Conservation (phyloP, 495 filamentous ascomycete genomes). For the Penicillium simplicissimum region DNA sequence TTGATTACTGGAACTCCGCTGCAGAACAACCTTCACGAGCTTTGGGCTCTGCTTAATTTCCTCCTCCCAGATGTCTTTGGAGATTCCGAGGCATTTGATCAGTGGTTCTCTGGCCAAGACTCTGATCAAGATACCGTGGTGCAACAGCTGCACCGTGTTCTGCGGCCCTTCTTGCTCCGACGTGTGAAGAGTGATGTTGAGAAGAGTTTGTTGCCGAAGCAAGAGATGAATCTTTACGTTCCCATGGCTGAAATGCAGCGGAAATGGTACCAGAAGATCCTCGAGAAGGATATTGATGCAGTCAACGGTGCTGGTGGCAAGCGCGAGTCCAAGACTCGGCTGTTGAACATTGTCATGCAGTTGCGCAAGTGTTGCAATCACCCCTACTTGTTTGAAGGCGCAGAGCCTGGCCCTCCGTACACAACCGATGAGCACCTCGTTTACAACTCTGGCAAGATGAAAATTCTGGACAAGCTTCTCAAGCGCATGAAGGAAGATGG, state of each 20-base stretch:
- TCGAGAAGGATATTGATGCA: slow-evolving; percentile 98
- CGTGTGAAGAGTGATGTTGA: slow-evolving; percentile 99
- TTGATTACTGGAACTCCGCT: slow-evolving; percentile 97
- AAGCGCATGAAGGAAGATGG: slow-evolving; percentile 79
- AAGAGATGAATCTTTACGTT: slow-evolving; percentile 94
- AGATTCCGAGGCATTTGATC: slow-evolving; percentile 95
- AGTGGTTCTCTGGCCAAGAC: slow-evolving; percentile 92
- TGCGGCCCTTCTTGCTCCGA: slow-evolving; percentile 91
- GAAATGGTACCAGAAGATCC: slow-evolving; percentile 98
- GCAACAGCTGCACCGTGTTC: slow-evolving; percentile 90
- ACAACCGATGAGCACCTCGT: slow-evolving; percentile 97
- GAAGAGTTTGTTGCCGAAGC: slow-evolving; percentile 96
- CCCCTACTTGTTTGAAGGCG: slow-evolving; percentile 97
- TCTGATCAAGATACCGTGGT: slow-evolving; percentile 94
- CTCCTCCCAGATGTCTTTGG: slow-evolving; percentile 96
- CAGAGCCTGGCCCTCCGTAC: slow-evolving; percentile 95
- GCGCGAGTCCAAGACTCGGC: slow-evolving; percentile 95
- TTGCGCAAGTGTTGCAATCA: slow-evolving; percentile 99
- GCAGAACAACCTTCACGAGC: slow-evolving; percentile 97
- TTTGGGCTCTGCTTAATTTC: slow-evolving; percentile 99
- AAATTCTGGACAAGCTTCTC: slow-evolving; percentile 91
- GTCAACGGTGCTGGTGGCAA: slow-evolving; percentile 97
- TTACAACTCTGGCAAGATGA: slow-evolving; percentile 94
- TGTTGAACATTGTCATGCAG: slow-evolving; percentile 99
- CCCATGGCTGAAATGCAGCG: slow-evolving; percentile 99